phyloP scores from a whole-genome alignment of 1,139 yeast genomes.

The Suhomyces yuchorum region DNA sequence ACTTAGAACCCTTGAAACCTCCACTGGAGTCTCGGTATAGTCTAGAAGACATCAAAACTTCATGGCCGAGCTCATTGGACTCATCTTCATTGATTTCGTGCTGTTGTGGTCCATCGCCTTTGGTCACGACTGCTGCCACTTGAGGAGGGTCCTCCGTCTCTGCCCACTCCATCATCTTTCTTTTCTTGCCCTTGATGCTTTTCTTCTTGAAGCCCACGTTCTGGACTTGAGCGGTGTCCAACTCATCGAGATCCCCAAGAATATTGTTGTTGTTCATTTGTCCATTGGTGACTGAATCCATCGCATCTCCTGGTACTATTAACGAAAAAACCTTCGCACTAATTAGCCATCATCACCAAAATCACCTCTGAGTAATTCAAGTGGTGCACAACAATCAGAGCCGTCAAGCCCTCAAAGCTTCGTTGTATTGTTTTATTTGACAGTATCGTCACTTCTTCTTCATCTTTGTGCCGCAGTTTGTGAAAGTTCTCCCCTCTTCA shows the following conservation, averaged over 20 bases:
- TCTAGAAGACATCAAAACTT: background rate
- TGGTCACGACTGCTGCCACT: background rate
- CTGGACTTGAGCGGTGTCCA: slow-evolving; percentile 7
- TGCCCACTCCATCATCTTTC: slow-evolving; percentile 3
- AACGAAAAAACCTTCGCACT: background rate
- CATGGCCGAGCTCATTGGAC: background rate
- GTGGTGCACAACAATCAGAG: slow-evolving; percentile 6
- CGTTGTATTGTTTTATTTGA: no score
- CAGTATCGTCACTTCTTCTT: no score
- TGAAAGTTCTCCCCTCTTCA: no score
- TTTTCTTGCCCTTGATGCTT: slow-evolving; percentile 13
- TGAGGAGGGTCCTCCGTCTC: background rate
- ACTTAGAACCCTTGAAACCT: background rate
- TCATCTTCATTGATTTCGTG: background rate
- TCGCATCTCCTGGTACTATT: background rate
- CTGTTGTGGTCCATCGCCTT: background rate
- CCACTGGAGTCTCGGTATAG: background rate
- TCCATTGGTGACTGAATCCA: background rate
- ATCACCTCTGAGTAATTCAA: background rate
- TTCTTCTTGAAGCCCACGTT: slow-evolving; percentile 27
- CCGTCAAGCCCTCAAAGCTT: no score
- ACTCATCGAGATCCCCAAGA: slow-evolving; percentile 15
- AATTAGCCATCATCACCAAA: background rate
- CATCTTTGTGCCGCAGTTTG: no score
- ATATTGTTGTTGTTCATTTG: background rate